These are phyloP conservation scores for Calonectria honghensis DNA, from an alignment of 2,329 filamentous ascomycete genomes.

Conservation along the genomic window DNA sequence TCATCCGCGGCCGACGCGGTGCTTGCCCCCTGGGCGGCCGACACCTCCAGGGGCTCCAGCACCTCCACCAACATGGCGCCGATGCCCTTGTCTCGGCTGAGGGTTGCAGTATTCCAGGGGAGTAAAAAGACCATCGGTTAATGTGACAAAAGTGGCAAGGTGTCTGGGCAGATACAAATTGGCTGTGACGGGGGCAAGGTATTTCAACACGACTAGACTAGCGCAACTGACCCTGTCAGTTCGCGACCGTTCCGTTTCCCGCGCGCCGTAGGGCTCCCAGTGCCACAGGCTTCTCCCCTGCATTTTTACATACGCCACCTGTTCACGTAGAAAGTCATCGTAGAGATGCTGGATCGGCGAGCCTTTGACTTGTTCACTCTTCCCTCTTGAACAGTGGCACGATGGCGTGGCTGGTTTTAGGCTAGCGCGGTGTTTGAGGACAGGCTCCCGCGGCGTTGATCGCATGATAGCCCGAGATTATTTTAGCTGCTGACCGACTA, in stretches of 20 bases:
- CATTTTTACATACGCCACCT: not conserved
- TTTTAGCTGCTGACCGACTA: not conserved
- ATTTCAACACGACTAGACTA: not conserved
- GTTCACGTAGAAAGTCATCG: not conserved
- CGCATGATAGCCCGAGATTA: not conserved
- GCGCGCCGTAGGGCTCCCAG: not conserved
- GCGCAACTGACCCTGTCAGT: not conserved
- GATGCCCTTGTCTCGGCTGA: not conserved
- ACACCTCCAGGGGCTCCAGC: not conserved
- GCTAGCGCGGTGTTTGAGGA: not conserved
- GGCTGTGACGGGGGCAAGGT: not conserved
- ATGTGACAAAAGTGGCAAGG: not conserved
- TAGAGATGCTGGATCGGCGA: not conserved
- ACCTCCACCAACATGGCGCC: not conserved
- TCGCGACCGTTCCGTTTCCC: not conserved
- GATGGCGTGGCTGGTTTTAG: not conserved
- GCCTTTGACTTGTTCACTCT: not conserved
- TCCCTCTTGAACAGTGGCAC: not conserved
- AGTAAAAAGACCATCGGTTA: not conserved
- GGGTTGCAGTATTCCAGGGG: not conserved
- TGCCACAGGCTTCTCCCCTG: not conserved
- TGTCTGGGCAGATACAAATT: not conserved
- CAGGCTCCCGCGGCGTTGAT: not conserved
- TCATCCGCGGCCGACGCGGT: no score
- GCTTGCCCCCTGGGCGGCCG: no score